phyloP scores from a whole-genome alignment of 1,284 basidiomycete genomes.

The Irpex sp. region DNA sequence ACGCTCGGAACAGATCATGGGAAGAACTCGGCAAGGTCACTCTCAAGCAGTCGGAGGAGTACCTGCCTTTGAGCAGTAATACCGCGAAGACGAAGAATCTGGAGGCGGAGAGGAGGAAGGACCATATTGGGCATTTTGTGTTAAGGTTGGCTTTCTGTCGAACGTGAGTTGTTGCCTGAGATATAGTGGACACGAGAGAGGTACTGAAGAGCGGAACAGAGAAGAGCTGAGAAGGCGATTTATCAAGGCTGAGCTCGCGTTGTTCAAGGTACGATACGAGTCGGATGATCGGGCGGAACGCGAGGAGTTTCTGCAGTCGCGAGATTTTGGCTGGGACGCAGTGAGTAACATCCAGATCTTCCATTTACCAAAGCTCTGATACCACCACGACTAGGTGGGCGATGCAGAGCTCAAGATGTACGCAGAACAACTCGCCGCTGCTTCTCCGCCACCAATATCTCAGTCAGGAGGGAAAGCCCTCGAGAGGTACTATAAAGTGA shows the following conservation, averaged over 20 bases:
- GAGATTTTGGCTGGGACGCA: slow-evolving; percentile 76
- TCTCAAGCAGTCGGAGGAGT: slow-evolving; percentile 58
- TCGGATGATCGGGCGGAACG: slow-evolving; percentile 62
- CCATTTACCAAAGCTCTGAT: not conserved
- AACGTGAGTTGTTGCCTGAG: slow-evolving; percentile 61
- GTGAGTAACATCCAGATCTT: slow-evolving; percentile 36
- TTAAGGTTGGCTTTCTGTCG: slow-evolving; percentile 94
- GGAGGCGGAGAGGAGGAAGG: slow-evolving; percentile 74
- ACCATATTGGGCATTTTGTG: slow-evolving; percentile 95
- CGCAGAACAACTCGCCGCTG: slow-evolving; percentile 47
- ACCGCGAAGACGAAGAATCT: slow-evolving; percentile 45
- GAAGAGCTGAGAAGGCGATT: slow-evolving; percentile 92
- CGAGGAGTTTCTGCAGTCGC: slow-evolving; percentile 68
- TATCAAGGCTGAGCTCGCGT: slow-evolving; percentile 81
- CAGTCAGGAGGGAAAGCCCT: slow-evolving; percentile 27
- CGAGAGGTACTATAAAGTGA: slow-evolving; percentile 72
- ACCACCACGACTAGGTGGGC: slow-evolving; percentile 44
- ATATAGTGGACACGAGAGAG: not conserved
- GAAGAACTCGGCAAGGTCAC: slow-evolving; percentile 73
- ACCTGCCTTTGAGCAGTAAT: slow-evolving; percentile 69
- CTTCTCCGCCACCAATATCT: slow-evolving; percentile 22
- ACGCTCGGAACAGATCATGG: slow-evolving; percentile 79
- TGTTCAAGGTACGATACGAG: slow-evolving; percentile 88
- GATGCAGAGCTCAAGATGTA: slow-evolving; percentile 55
- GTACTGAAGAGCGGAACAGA: slow-evolving; percentile 37